A percentile compares a stretch with the other conserved stretches of the same genome.
Evolutionary conservation across 805 yeast genomes (phyloP).

Genomic region (Lipomyces spencermartinsiae): DNA sequence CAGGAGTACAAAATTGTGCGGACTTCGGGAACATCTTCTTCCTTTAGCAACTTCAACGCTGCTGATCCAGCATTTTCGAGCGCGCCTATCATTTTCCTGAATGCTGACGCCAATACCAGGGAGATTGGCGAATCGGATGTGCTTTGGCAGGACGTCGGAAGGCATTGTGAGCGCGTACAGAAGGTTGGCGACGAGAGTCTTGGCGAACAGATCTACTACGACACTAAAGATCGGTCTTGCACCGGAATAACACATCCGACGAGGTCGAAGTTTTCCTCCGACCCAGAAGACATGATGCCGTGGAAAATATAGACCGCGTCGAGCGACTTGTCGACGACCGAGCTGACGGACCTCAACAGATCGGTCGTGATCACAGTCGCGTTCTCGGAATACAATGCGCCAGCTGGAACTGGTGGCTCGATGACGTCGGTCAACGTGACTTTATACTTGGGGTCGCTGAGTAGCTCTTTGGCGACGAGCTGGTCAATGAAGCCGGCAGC

Average conservation of each 20-base stretch:
- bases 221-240: slow-evolving; percentile 23
- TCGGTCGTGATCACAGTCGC: slow-evolving; percentile 34
- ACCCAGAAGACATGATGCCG: slow-evolving; percentile 43
- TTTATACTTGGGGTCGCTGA: slow-evolving; percentile 20
- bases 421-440: slow-evolving; percentile 39
- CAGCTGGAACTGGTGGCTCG: slow-evolving; percentile 35
- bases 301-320: slow-evolving; percentile 39
- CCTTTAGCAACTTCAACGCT: slow-evolving; percentile 28
- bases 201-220: slow-evolving; percentile 40
- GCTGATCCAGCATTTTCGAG: slow-evolving; percentile 36
- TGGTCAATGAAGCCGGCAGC: slow-evolving; percentile 42
- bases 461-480: slow-evolving; percentile 38
- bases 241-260: slow-evolving; percentile 38
- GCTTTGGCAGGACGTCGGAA: slow-evolving; percentile 10
- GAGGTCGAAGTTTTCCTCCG: slow-evolving; percentile 42
- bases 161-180: slow-evolving; percentile 34
- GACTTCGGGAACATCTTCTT: slow-evolving; percentile 28
- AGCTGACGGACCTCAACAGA: slow-evolving; percentile 25
- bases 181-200: slow-evolving; percentile 35
- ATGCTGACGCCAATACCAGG: slow-evolving; percentile 40
- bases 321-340: slow-evolving; percentile 23
- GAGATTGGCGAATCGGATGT: slow-evolving; percentile 37
- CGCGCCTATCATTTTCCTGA: slow-evolving; percentile 41
- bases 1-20: slow-evolving; percentile 39
- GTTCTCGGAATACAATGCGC: slow-evolving; percentile 14